Evolutionary conservation across 352 stramenopile species (phyloP), one percentile per base, ranked within the genome.

Genomic region (Elongisporangium anandrum): DNA sequence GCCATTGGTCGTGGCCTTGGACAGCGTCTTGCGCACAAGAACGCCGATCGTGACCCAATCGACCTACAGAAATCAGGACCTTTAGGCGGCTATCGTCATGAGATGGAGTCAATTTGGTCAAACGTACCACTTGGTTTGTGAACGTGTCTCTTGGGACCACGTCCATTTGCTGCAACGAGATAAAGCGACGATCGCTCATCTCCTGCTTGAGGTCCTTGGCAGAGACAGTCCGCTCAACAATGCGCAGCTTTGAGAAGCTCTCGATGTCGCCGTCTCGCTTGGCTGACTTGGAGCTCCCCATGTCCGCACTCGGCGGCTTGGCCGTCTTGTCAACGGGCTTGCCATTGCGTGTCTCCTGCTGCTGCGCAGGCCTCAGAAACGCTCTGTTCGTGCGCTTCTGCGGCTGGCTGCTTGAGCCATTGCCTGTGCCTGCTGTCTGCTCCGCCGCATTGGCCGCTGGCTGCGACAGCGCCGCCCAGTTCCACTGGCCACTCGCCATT

Each of bases 11-110:
- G 78, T 56, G 39, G 81, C 72, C 53, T 90, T 89, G 34, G 83
- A 88, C 48, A 88, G 57, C 15, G 79, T 90, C 63, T 92, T 94
- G 47, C 82, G 69, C 24, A 72, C 73, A 26, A 92, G 57, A 17
- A 92, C 85, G 23, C 82, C 85, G 58, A 94, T 91, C 39, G 81
- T 92, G 48, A 92, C 82, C 85, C 85, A 94, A 56, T 94, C 85
- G 7, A 81, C 55, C 81, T 87, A 60, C 53, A 9, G 24, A 49
- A 49, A 52, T 1, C 4, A 26, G 49, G 12, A n/a, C 39, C 12
- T 34, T 45, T 1, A 45, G 34, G 13, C 10, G 34, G 34, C 34
- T 17, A 45, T 17, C 34, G 34, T 0, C 10, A 45, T 45, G 34
- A 12, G 12, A 45, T 24, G 29, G 19, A 23, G 53, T 4, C 10